Base-by-base conservation (phyloP, 2,329 filamentous ascomycete species). In the Rasamsonia emersonii region DNA sequence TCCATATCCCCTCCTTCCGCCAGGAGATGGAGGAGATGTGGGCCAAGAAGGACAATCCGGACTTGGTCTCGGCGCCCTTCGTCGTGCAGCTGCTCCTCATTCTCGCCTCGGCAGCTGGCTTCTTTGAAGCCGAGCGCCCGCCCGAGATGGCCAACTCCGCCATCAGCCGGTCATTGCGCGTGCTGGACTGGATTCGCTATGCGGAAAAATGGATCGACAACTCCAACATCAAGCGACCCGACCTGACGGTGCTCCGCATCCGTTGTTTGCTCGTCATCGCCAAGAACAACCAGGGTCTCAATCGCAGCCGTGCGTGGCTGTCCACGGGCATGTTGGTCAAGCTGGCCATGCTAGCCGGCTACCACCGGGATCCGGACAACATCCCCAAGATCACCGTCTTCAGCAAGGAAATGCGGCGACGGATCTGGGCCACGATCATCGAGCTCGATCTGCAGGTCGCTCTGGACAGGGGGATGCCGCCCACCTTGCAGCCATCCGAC, bases 131-230 rank as follows among this genome's bases (percentile, higher is more conserved):
- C 11, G 35, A 47, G 4, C 44, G 40, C 8, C 39, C 57, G 2
- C 44, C 52, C 16, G 39, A 47, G 4, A 54, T 54, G 25, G 7
- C 16, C 5, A 54, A 47, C 24, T 36, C 47, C 3, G 40, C 35
- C 4, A 40, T 40, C 9, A 40, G 57, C 23, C 46, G 42, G 27
- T 52, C 49, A 30, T 54, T 50, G 32, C 56, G 52, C 2, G 56
- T 54, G 2, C 33, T 57, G 15, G 80, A 84, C 46, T 95, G 88
- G 54, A 84, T 96, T 37, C 75, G 80, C 29, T 93, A 96, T 78
- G 85, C 86, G 3, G 89, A 95, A 54, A 77, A 79, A 2, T 81
- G 95, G 38, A 68, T 96, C 24, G 84, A 93, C 49, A 82, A 89
- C 50, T 83, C 86, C 1, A 75, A 64, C 27, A 62, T 68, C 25